A percentile compares a stretch with the other conserved stretches of the same genome.
These are phyloP conservation scores for Mycena sanguinolenta DNA, from an alignment of 768 basidiomycete species.

Conservation along the genomic window DNA sequence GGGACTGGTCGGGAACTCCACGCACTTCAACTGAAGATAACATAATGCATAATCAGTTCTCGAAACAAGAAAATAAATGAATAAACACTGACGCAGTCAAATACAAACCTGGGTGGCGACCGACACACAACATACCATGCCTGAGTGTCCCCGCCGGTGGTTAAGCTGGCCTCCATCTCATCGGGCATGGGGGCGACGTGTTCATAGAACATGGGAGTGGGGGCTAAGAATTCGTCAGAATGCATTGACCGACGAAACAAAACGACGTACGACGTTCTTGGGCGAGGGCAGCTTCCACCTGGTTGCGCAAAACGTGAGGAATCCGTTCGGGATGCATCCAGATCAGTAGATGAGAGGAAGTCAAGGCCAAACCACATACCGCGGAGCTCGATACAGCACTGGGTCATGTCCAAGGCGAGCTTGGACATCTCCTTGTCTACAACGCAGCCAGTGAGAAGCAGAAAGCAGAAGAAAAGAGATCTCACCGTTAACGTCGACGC, in stretches of 20 bases:
- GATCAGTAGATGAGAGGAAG: too few species aligned
- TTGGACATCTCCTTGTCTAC: neutral
- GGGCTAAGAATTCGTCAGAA: neutral
- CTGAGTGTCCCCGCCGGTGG: constrained; percentile 7
- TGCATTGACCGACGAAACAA: too few species aligned
- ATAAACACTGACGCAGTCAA: neutral
- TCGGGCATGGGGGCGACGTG: neutral
- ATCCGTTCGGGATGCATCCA: neutral
- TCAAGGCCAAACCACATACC: neutral
- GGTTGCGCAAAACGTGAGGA: neutral
- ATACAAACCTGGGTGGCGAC: constrained; percentile 9
- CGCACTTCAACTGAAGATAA: neutral
- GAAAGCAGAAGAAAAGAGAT: too few species aligned
- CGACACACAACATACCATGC: constrained; percentile 9
- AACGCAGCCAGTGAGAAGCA: too few species aligned
- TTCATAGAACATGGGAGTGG: neutral
- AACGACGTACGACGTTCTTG: neutral
- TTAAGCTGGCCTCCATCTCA: neutral
- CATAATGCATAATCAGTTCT: too few species aligned
- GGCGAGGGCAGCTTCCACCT: neutral
- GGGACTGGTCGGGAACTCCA: neutral
- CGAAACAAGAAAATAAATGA: neutral
- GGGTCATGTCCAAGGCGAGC: constrained; percentile 10
- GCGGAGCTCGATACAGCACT: neutral
- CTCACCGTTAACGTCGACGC: neutral